Evolutionary conservation across 129 eudicot genomes (phyloP).

Genomic region (Dittrichia graveolens): DNA sequence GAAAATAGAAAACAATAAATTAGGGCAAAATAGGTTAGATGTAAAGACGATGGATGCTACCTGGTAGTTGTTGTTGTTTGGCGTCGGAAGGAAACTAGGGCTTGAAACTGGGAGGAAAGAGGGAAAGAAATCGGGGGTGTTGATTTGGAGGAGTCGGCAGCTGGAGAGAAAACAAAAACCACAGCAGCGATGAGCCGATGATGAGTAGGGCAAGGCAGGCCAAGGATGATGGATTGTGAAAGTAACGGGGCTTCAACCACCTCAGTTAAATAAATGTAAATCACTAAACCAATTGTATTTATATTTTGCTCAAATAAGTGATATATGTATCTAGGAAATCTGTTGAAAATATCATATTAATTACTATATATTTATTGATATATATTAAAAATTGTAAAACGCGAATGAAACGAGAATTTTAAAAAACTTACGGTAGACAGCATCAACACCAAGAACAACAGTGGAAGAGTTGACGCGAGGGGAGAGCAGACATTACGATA

Average conservation of each 20-base stretch:
- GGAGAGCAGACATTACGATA: too few relatives aligned
- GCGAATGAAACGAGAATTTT: too few relatives aligned
- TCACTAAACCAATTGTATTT: too few relatives aligned
- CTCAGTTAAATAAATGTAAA: slow-evolving; percentile 5
- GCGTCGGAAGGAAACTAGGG: slow-evolving; percentile 18
- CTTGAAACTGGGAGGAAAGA: slow-evolving; percentile 15
- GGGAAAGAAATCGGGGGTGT: slow-evolving; percentile 1
- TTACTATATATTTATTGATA: too few relatives aligned
- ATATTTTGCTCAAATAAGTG: too few relatives aligned
- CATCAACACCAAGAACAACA: too few relatives aligned
- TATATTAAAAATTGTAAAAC: too few relatives aligned
- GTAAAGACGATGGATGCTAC: neutral
- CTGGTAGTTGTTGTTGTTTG: slow-evolving; percentile 5
- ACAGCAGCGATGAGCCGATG: neutral
- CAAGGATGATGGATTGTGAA: slow-evolving; percentile 12
- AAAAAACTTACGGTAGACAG: too few relatives aligned
- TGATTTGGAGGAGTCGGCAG: slow-evolving; percentile 28
- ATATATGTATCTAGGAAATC: too few relatives aligned
- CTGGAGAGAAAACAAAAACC: slow-evolving; percentile 1
- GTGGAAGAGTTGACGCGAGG: too few relatives aligned
- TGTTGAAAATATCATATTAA: too few relatives aligned
- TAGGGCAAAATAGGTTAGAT: neutral
- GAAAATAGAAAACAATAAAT: slow-evolving; percentile 1
- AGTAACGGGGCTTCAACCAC: slow-evolving; percentile 20
- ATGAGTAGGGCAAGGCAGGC: slow-evolving; percentile 24